Conservation (phyloP, 2,329 filamentous ascomycete species). For the Hypoxylon sp. region DNA sequence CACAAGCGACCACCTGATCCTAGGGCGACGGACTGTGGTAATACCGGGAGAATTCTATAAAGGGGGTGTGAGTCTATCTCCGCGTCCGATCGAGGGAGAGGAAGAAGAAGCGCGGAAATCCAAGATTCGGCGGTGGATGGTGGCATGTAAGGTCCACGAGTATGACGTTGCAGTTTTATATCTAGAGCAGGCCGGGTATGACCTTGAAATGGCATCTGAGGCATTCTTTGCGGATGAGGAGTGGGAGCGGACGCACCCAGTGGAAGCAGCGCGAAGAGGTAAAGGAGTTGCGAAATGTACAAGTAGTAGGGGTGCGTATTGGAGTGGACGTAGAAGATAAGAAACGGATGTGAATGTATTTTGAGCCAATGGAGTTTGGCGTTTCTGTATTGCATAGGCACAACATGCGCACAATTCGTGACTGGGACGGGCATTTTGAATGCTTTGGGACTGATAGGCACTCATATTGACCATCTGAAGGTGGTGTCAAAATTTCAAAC, state of each 20-base stretch:
- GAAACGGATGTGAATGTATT: conserved; percentile 6
- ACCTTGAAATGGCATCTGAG: conserved; percentile 74
- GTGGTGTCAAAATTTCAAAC: conserved; percentile 18
- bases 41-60: conserved; percentile 81
- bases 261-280: conserved; percentile 57
- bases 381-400: conserved; percentile 27
- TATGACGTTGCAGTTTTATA: conserved; percentile 83
- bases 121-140: conserved; percentile 83
- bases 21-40: conserved; percentile 76
- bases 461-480: conserved; percentile 31
- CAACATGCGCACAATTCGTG: conserved; percentile 21
- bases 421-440: conserved; percentile 16
- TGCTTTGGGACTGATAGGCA: conserved; percentile 8
- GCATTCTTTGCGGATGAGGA: conserved; percentile 78
- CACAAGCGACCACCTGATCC: conserved; percentile 78
- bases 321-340: conserved; percentile 42
- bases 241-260: conserved; percentile 80
- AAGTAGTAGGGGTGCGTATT: conserved; percentile 45
- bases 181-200: conserved; percentile 77
- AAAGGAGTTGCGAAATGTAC: conserved; percentile 52
- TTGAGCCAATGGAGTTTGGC: conserved; percentile 4
- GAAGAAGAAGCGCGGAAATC: conserved; percentile 79
- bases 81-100: conserved; percentile 79
- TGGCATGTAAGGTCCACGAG: conserved; percentile 81
- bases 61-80: conserved; percentile 76